Evolutionary conservation across 108 stramenopile species (phyloP), one percentile per base, ranked within the genome.

Genomic region (Conticribra weissflogii): DNA sequence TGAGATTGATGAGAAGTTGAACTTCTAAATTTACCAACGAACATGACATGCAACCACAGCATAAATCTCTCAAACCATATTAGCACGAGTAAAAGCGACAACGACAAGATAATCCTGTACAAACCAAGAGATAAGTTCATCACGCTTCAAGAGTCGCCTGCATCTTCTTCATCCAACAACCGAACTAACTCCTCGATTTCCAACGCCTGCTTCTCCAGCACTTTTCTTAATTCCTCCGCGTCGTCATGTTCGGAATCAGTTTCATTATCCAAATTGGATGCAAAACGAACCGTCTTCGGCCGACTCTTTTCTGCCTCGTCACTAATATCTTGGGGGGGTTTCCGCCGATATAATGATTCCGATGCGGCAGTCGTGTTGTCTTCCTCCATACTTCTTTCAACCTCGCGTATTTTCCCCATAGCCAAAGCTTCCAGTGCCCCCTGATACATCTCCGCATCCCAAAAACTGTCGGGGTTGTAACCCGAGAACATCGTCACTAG

Each of bases 401-500:
- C 19, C 31, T 18, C 30, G 9, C 30, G n/a, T 33, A 27, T 33
- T 59, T 55, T 70, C 19, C 56, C 45, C 29, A 56, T 34, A 19
- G 71, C 51, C 33, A 66, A 21, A 12, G 68, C 59, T 22, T 67
- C 47, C 53, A 66, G 53, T 17, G 68, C 55, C 14, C 57, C 60
- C 19, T 46, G 53, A 71, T 71, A 71, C 14, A 54, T 41, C 44
- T 67, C 83, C 9, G 76, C 58, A 77, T 86, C 66, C 75, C 75
- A 76, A 56, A 53, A 54, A 18, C 41, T 83, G 28, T 74, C 68
- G 16, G 88, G 86, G 54, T 84, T 74, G 34, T 73, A 54, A 9
- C 86, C 84, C 16, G 67, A 64, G 50, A 72, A 83, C 52, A 63
- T 78, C 65, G 72, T 68, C 36, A 79, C 45, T 45, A 79, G 44